These are phyloP conservation scores for Trametes elegans DNA, from an alignment of 768 basidiomycete species.

Conservation along the genomic window DNA sequence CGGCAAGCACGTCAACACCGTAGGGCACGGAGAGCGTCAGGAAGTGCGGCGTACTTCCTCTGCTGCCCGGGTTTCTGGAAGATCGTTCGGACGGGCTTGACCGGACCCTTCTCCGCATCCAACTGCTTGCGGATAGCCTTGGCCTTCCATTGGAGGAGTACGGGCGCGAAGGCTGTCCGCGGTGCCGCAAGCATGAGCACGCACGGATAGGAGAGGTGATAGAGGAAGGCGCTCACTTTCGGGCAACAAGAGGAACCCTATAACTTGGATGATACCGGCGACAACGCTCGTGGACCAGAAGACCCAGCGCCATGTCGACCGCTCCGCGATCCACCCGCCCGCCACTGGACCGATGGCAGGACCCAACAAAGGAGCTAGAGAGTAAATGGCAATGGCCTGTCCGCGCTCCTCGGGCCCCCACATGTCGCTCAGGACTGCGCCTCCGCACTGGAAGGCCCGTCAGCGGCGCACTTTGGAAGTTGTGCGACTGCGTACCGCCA, in stretches of 20 bases:
- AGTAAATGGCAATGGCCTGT: constrained; percentile 60
- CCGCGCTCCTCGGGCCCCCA: constrained; percentile 65
- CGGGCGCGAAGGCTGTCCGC: constrained; percentile 32
- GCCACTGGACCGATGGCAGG: constrained; percentile 64
- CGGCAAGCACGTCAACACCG: neutral
- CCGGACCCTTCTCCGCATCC: constrained; percentile 45
- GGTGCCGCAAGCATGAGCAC: neutral
- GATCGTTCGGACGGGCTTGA: constrained; percentile 43
- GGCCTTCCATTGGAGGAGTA: constrained; percentile 51
- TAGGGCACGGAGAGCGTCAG: neutral
- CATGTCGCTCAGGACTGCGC: constrained; percentile 65
- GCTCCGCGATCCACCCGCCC: constrained; percentile 64
- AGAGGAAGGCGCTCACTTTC: constrained; percentile 50
- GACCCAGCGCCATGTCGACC: constrained; percentile 27
- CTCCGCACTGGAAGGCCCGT: constrained; percentile 39
- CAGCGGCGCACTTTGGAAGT: neutral
- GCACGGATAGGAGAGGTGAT: neutral
- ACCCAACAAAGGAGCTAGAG: constrained; percentile 63
- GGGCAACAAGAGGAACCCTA: constrained; percentile 55
- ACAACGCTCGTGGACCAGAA: constrained; percentile 71
- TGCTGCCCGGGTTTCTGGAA: constrained; percentile 42
- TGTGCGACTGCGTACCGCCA: constrained; percentile 36
- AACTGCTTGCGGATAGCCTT: constrained; percentile 40
- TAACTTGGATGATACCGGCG: constrained; percentile 49
- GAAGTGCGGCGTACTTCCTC: constrained; percentile 31